Base-by-base conservation (phyloP, 768 basidiomycete genomes). In the Serendipita sp. region DNA sequence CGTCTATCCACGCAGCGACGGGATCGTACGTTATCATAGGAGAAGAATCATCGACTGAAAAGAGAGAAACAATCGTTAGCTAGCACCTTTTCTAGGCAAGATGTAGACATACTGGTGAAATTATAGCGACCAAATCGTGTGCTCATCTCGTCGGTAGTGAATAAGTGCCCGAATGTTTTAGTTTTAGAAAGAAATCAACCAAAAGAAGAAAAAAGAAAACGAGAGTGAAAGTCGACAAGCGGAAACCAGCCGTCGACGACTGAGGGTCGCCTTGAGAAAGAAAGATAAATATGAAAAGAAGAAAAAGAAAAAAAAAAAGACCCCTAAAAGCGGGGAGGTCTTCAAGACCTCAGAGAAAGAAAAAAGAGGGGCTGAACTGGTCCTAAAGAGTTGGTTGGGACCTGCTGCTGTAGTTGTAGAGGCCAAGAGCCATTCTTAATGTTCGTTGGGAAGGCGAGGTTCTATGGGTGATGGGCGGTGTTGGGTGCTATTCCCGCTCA, bases 21-120 rank as follows among this genome's bases (percentile, higher is more conserved):
- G 56, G 56, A n/a, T 60, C 56, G 32, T 60, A 60, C n/a, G 24
- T 60, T 1, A 60, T 60, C 34, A 60, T 24, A 60, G 56, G 56
- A 60, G 56, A 60, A 0, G 56, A 60, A 37, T 60, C 56, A 37
- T 60, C 56, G 56, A 60, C 56, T 60, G 48, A 18, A n/a, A 41
- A 41, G 7, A 3, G 1, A n/a, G 8, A 51, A 60, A 32, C 10
- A 8, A 28, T 24, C 8, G 7, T 60, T 60, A 60, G 56, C 56
- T 24, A 32, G 16, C 56, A 37, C 35, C 56, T 28, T 38, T 30
- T 16, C 4, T 16, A 4, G 56, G 16, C 28, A 60, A 3, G n/a
- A 60, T 10, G n/a, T 18, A 5, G 7, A 37, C 56, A 60, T 60
- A 60, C 56, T 60, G 28, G 56, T 60, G 35, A 60, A 60, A 35